Evolutionary conservation across 177 flowering plant species (phyloP), one percentile per base, ranked within the genome.

Genomic region (Vitis hybrid): DNA sequence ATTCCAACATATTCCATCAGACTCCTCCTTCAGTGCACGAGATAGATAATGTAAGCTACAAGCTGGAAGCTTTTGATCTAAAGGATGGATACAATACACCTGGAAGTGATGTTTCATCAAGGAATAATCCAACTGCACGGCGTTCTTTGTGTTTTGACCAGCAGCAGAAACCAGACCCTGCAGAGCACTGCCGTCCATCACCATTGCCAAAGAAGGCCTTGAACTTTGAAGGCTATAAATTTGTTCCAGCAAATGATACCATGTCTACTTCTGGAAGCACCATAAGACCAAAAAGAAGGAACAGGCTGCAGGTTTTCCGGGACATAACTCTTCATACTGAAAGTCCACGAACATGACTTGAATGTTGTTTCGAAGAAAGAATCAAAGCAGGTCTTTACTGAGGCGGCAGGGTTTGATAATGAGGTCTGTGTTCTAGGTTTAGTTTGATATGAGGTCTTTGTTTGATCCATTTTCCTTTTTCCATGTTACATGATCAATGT

Each of bases 291-390:
- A 62, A 19, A 68, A 68, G 74, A 75, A 77, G 81, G 57, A 85
- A 79, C 70, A 83, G 91, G 80, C 79, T 87, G 75, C 83, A 80
- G 69, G 87, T 86, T 64, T 87, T 86, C 75, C 70, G 68, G 72
- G 83, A 88, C 19, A 83, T 86, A 40, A 78, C 88, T 61, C 83
- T 65, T 62, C 46, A 35, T 56, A 81, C 83, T 14, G 82, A 75
- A 49, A 82, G 81, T 62, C 87, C 85, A 46, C 73, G 83, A 76
- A 71, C 73, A 40, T 40, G 46, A 7, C 46, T 40, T 40, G 0
- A 40, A 40, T 40, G 46, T 40, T 40, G 46, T 40, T 40, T 40
- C 46, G 4, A 27, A 40, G 46, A 40, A 7, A 40, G 46, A 40
- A 40, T 40, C 46, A 40, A 40, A 40, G 46, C 46, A 40, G 46